Base-by-base conservation (phyloP, 2,329 filamentous ascomycete genomes). In the Pleomassaria siparia region DNA sequence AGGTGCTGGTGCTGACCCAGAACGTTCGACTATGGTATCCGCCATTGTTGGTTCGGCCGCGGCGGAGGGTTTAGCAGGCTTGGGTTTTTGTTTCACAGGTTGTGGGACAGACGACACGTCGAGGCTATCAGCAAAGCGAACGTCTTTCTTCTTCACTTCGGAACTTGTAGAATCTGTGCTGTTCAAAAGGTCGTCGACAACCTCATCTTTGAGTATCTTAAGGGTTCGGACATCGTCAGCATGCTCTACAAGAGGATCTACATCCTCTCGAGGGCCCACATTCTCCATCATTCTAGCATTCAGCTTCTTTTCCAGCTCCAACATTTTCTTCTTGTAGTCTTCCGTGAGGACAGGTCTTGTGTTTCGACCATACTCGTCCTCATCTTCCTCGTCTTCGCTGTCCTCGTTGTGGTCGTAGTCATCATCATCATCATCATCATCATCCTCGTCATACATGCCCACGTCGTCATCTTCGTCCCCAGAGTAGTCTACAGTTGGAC, bases 281-380 rank as follows among this genome's bases (percentile, higher is more conserved):
- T 81, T 86, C 63, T 78, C 78, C 58, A 84, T 71, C 52, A 77
- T 76, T 53, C 74, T 75, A 49, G 67, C 80, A 54, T 85, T 80
- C n/a, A 96, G 78, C 53, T 84, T 86, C 64, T 86, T 79, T 70
- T 96, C 88, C 4, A 99, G 76, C 56, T 91, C 88, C 36, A 87
- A 80, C 94, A 99, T 97, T 57, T 89, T 81, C 58, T 82, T 78
- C 25, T 85, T 83, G 62, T 95, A 95, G 12, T 88, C 85, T 35
- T 90, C 84, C 13, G 82, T 83, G 43, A 96, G 73, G 11, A 85
- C 78, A 16, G 78, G 79, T 15, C 80, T 77, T 8, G 81, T 92
- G 15, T 82, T 87, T 41, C 89, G 84, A 4, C 92, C 92, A 63
- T 83, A 85, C 50, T 87, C 80, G 62, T 94, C 88, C 63, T 94